A percentile compares a stretch with the other conserved stretches of the same genome.
Evolutionary conservation across 257 asterid genomes (phyloP).

Genomic region (Agastache rugosa): DNA sequence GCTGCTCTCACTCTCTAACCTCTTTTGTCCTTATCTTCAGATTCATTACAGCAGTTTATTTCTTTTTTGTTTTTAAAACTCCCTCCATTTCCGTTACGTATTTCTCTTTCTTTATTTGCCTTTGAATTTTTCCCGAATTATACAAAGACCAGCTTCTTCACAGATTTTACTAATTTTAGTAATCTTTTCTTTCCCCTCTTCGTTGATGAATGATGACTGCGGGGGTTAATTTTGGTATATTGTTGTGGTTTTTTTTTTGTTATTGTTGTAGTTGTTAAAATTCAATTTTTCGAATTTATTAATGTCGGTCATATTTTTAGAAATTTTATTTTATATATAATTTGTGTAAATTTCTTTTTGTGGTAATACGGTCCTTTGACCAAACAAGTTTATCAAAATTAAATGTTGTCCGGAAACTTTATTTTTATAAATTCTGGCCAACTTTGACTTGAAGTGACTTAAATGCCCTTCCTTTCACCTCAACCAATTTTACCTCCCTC

Average conservation of each 20-base stretch:
- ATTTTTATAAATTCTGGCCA: too few species aligned
- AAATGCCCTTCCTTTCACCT: too few species aligned
- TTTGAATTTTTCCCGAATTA: not conserved
- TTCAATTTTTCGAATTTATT: too few species aligned
- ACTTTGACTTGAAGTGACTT: too few species aligned
- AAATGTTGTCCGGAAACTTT: too few species aligned
- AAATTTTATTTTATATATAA: too few species aligned
- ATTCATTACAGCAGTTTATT: slow-evolving; percentile 11
- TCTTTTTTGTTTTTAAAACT: slow-evolving; percentile 19
- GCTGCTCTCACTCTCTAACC: slow-evolving; percentile 44
- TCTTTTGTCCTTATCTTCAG: slow-evolving; percentile 45
- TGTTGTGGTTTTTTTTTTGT: too few species aligned
- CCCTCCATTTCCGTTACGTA: slow-evolving; percentile 40
- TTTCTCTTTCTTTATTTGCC: slow-evolving; percentile 1
- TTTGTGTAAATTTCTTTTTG: too few species aligned
- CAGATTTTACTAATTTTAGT: slow-evolving; percentile 33
- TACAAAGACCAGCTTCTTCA: not conserved
- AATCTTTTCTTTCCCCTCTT: not conserved
- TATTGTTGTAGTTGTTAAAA: not conserved
- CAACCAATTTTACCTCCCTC: too few species aligned
- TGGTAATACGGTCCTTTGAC: too few species aligned
- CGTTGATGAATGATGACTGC: not conserved
- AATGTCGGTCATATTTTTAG: too few species aligned
- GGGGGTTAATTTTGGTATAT: not conserved
- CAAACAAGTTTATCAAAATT: too few species aligned